Base-by-base conservation (phyloP, 441 rosid species). In the Aleurites moluccanus region DNA sequence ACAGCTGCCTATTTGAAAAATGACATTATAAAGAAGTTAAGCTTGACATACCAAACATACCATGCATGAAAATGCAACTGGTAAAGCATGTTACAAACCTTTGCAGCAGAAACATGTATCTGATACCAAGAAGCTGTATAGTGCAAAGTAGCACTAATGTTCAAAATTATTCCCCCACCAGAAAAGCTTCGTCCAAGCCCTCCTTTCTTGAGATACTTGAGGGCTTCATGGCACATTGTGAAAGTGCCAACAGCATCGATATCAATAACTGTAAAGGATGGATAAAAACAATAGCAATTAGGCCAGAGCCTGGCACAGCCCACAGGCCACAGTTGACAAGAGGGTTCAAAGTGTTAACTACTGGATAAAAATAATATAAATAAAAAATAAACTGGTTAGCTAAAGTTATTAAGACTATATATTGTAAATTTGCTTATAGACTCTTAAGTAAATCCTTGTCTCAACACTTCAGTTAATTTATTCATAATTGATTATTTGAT, bases 101-200 rank as follows among this genome's bases (percentile, higher is more conserved):
- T 94, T 73, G 98, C 98, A 16, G 98, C 97, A 74, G 98, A 87
- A 4, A 94, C 98, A 73, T 92, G 97, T 30, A 92, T 89, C 79
- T 94, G 98, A 82, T 94, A 94, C 97, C 97, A 92, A 53, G 94
- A 28, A 74, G 98, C 96, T 33, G 94, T 88, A 71, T 91, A 92
- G 65, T 92, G 97, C 76, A 91, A 80, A 64, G 98, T 90, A 53
- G 98, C 98, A 69, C 97, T 94, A 20, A 91, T 92, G 82, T 94
- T 94, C 61, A 94, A 68, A 74, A 94, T 94, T 13, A 83, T 65
- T 65, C 98, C 97, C 0, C 93, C 96, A 47, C 71, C 44, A 16
- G 78, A 73, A 10, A 82, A 69, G 73, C 72, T 78, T 76, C 90
- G 86, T 38, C 98, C 97, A 15, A 74, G 84, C 3, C 87, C 98